phyloP scores from a whole-genome alignment of 805 yeast species.

The Candida xiaguanensis region DNA sequence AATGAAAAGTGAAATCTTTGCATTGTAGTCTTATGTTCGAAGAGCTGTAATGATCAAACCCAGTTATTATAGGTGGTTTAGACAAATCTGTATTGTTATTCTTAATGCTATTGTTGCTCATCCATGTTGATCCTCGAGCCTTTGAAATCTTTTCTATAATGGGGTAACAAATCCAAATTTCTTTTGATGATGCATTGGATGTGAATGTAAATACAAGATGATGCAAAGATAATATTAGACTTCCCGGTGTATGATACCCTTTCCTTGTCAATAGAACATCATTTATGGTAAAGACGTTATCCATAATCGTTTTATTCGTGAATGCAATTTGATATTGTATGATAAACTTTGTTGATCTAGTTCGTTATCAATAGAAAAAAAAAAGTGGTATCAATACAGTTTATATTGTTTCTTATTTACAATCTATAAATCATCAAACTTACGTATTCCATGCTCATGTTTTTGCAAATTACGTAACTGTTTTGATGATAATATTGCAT shows the following conservation, averaged over 20 bases:
- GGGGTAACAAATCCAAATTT: constrained; percentile 92
- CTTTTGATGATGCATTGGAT: constrained; percentile 35
- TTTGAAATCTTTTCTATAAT: constrained; percentile 62
- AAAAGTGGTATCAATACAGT: neutral
- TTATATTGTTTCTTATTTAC: neutral
- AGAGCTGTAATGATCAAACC: constrained; percentile 34
- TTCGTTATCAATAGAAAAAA: constrained; percentile 1
- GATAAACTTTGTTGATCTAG: neutral
- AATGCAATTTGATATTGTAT: too few species aligned
- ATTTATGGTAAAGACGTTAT: constrained; percentile 29
- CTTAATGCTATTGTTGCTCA: constrained; percentile 13
- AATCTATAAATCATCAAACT: constrained; percentile 60
- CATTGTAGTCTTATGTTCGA: constrained; percentile 70
- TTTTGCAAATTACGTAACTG: constrained; percentile 46
- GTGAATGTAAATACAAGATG: constrained; percentile 39
- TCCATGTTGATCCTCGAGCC: constrained; percentile 50
- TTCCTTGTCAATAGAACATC: constrained; percentile 36
- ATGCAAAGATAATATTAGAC: constrained; percentile 31
- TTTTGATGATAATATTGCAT: constrained; percentile 34
- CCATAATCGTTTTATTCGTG: constrained; percentile 19
- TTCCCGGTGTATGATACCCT: constrained; percentile 35
- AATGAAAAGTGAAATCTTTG: constrained; percentile 78
- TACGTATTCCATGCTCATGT: constrained; percentile 62
- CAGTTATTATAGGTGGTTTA: constrained; percentile 6
- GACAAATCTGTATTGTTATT: neutral